phyloP scores from a whole-genome alignment of 495 filamentous ascomycete genomes.

The Penicillium steckii region DNA sequence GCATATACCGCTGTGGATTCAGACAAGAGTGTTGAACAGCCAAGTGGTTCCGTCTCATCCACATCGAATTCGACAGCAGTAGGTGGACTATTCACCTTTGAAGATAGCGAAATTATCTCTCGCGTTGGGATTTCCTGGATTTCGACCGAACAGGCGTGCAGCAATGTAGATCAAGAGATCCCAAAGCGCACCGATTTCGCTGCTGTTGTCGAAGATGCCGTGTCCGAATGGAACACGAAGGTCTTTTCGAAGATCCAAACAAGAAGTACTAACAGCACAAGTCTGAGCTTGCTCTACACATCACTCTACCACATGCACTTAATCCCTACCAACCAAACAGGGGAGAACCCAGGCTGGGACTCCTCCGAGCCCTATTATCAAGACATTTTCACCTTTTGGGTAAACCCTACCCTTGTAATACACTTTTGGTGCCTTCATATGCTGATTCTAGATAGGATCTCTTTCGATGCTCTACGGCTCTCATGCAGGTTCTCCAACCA shows the following conservation, averaged over 20 bases:
- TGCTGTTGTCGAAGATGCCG: conserved; percentile 46
- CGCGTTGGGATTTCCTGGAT: conserved; percentile 73
- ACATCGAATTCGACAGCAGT: conserved; percentile 28
- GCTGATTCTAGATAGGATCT: conserved; percentile 42
- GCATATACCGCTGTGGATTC: conserved; percentile 30
- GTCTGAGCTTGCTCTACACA: conserved; percentile 60
- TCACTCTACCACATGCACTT: conserved; percentile 69
- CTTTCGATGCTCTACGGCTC: conserved; percentile 61
- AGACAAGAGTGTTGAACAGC: conserved; percentile 27
- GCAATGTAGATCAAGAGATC: conserved; percentile 58
- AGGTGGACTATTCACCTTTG: conserved; percentile 36
- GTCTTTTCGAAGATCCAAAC: conserved; percentile 64
- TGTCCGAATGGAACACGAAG: conserved; percentile 56
- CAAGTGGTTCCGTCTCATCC: conserved; percentile 26
- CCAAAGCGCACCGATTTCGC: conserved; percentile 46
- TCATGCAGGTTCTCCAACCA: conserved; percentile 67
- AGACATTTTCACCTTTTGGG: conserved; percentile 52
- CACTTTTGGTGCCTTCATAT: background rate
- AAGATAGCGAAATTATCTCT: conserved; percentile 47
- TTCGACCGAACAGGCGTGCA: conserved; percentile 61
- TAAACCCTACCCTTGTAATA: conserved; percentile 23
- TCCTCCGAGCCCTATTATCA: conserved; percentile 62
- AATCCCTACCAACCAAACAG: conserved; percentile 69
- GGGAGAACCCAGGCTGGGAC: conserved; percentile 67
- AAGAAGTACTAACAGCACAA: conserved; percentile 51